Base-by-base conservation (phyloP, 2,329 filamentous ascomycete species). In the Alternaria postmessia region DNA sequence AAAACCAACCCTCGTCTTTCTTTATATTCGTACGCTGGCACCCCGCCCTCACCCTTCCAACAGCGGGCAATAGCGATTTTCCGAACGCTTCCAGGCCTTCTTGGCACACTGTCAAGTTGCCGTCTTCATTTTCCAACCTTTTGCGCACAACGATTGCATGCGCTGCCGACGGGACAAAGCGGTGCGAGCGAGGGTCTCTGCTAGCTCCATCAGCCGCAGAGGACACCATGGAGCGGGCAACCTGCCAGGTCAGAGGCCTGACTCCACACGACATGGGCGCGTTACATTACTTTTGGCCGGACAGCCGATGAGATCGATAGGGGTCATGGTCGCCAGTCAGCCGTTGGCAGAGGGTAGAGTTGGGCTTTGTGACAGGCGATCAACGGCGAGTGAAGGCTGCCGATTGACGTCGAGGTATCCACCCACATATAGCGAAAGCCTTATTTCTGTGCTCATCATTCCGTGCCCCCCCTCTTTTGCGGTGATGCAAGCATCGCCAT, bases 1-100 rank as follows among this genome's bases (percentile, higher is more conserved):
- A 68, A 71, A 68, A 67, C 54, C 62, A 64, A 57, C 63, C 55
- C 54, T 49, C 62, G 54, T 60, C 59, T 55, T 46, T 48, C 46
- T 67, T 67, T 71, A 66, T 67, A 70, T 61, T 61, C 51, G 48
- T 18, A 54, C 58, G 57, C 55, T 63, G 59, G 61, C 62, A 74
- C 66, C 61, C 61, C 64, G 69, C 61, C 54, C 51, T 59, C 56
- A 56, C 44, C 57, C 49, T 49, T 65, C 59, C 48, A 49, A 48
- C 59, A 62, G 62, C 61, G 66, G 63, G 54, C 65, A 61, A 54
- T 61, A 63, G 60, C 66, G 63, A 20, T 18, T 60, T 58, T 75
- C 71, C 63, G 67, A 73, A 70, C 69, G 68, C 72, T 69, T 77
- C 73, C 67, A 75, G 75, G 63, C 70, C 62, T 51, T 61, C 74